Percentiles rank a stretch among this genome's conserved stretches.
These are phyloP conservation scores for Rhododendron griersonianum DNA, from an alignment of 148 eudicot genomes.

Conservation along the genomic window DNA sequence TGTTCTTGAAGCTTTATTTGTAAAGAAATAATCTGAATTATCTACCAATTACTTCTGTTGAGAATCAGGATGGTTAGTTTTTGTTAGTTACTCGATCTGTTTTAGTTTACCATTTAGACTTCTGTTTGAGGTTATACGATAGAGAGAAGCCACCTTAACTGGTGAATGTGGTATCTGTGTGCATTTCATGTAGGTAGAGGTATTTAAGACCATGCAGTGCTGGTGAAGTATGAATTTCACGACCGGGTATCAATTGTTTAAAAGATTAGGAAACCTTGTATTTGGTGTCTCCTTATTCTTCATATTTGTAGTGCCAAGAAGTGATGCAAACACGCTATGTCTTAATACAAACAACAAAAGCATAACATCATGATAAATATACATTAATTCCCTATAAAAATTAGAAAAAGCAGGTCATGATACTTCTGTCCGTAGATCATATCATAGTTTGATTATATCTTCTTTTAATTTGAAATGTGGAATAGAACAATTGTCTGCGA, in stretches of 20 bases:
- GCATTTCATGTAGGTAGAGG: background rate
- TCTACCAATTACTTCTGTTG: background rate
- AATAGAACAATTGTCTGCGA: background rate
- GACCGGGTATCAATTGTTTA: background rate
- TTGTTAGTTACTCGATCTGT: background rate
- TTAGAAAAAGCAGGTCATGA: background rate
- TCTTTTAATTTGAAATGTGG: background rate
- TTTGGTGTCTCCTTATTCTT: background rate
- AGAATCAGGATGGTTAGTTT: background rate
- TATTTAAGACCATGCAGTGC: background rate
- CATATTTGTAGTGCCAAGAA: background rate
- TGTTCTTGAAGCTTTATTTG: background rate
- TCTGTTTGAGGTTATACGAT: background rate
- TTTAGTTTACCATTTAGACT: background rate
- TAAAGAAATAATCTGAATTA: background rate
- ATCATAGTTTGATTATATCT: background rate
- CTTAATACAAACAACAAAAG: background rate
- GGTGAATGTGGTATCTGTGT: background rate
- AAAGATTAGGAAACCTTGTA: background rate
- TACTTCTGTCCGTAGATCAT: background rate
- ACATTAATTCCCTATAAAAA: background rate
- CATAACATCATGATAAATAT: background rate
- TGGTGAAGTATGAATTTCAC: background rate
- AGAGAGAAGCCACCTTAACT: background rate
- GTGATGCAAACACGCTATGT: background rate